Evolutionary conservation across 805 yeast species (phyloP), one percentile per base, ranked within the genome.

Genomic region (Candida insectorum): DNA sequence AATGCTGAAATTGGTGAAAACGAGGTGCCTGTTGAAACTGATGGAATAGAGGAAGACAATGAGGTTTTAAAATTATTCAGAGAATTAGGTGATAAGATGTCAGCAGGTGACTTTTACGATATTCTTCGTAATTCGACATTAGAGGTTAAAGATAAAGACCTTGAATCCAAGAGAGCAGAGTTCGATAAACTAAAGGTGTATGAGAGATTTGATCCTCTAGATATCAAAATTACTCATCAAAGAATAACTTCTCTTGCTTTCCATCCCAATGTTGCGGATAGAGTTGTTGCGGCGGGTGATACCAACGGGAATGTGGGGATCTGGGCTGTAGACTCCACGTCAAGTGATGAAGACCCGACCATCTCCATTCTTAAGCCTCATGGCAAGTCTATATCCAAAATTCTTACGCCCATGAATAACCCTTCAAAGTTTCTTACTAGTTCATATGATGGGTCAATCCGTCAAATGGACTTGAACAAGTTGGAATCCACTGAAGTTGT

Each of bases 361-460:
- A 74, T 85, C 2, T 62, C 84, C 0, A 73, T 75, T 14, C 71
- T 88, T 44, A 79, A 78, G 43, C 74, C 87, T 3, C 97, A 93
- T 50, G 79, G 89, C 0, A 79, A 81, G 30, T 72, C 85, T 10
- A 73, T 91, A 6, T 73, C 91, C 4, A 73, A 75, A 31, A 72
- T 88, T 20, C 65, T 73, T 10, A 71, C 80, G 21, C 75, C 76
- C 28, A 60, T 70, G 0, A 57, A 62, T 1, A 62, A 71, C 16
- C 70, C 77, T 6, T 63, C 73, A 16, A 74, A 76, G 40, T 68
- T 91, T 1, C 69, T 77, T 24, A 77, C 93, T 0, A 69, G 81
- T 3, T 81, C 95, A 3, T 91, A 91, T 52, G 98, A 91, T 59
- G 97, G 97, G 0, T 80, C 94, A 0, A 71, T 91, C 3, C 65